Evolutionary conservation across 2,329 filamentous ascomycete genomes (phyloP).

Genomic region (Epichloe gansuensis): DNA sequence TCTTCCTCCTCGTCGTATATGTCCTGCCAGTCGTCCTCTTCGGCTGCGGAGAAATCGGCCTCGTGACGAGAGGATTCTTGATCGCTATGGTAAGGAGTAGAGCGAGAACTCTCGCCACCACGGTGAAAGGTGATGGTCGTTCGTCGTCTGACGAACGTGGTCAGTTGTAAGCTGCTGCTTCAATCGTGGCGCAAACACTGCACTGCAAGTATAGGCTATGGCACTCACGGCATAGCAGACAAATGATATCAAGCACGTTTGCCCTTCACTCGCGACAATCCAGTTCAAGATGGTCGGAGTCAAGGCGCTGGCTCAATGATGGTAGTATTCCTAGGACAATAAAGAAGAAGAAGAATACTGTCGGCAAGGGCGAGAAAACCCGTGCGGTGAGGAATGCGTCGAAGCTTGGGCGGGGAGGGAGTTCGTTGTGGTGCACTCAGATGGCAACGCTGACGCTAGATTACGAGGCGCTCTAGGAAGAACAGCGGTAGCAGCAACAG

Average conservation of each 20-base stretch:
- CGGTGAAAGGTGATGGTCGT: slow-evolving; percentile 14
- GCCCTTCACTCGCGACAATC: slow-evolving; percentile 36
- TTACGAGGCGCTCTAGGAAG: not conserved
- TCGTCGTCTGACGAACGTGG: slow-evolving; percentile 17
- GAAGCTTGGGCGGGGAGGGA: not conserved
- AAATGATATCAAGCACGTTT: slow-evolving; percentile 16
- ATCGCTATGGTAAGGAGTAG: slow-evolving; percentile 26
- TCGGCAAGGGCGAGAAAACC: not conserved
- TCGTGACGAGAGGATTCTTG: slow-evolving; percentile 24
- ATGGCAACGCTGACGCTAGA: not conserved
- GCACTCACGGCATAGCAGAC: slow-evolving; percentile 34
- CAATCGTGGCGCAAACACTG: slow-evolving; percentile 3
- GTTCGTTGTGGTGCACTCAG: not conserved
- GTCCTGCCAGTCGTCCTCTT: slow-evolving; percentile 30
- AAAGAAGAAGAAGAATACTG: not conserved
- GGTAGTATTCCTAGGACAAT: not conserved
- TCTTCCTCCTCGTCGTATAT: slow-evolving; percentile 22
- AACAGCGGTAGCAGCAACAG: not conserved
- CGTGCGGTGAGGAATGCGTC: not conserved
- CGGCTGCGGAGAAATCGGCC: slow-evolving; percentile 18
- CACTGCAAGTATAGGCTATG: slow-evolving; percentile 3
- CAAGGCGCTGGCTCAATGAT: slow-evolving; percentile 20
- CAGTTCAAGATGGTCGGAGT: slow-evolving; percentile 31
- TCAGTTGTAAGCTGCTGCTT: slow-evolving; percentile 12
- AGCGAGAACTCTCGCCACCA: slow-evolving; percentile 20